Evolutionary conservation across 2,329 filamentous ascomycete species (phyloP), one percentile per base, ranked within the genome.

Genomic region (Aureobasidium subglaciale): DNA sequence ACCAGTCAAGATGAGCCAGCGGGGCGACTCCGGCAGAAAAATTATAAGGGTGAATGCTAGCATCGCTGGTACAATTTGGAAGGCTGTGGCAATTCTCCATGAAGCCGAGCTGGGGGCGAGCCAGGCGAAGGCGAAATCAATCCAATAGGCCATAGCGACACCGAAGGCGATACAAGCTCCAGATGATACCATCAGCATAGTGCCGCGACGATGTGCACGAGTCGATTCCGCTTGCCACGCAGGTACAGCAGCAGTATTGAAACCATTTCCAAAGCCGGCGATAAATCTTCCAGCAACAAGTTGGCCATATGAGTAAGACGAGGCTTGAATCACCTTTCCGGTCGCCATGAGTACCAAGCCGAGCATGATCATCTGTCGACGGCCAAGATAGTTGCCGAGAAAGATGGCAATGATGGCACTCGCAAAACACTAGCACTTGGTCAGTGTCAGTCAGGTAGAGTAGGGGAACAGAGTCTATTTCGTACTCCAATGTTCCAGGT

Each of bases 301-400:
- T 48, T 72, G 70, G 18, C 67, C 70, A 9, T 76, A 71, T 59
- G 71, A 66, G 59, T 74, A 78, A 1, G 75, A 73, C 11, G 75
- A 67, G 13, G 79, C 68, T 63, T 86, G 84, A 34, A 86, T 76
- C 8, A 79, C 71, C 30, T 81, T 81, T 13, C 82, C 82, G 30
- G 84, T 55, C 15, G 82, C 70, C 75, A 84, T 80, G 60, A 86
- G 76, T 10, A 71, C 59, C 8, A 77, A 77, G 15, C 83, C 83
- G n/a, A 80, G 72, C 61, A 85, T 80, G 52, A 83, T 82, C 2
- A 77, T 78, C 35, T 78, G 71, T 64, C 76, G 75, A 30, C 82
- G 74, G 22, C 82, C 82, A 37, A 84, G 75, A 9, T 75, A 70
- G 59, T 86, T 83, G 27, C 83, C 83, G 8, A 80, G 66, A 67